Evolutionary conservation across 176 grass and related monocot species (phyloP).

Genomic region (Panicum miliaceum): DNA sequence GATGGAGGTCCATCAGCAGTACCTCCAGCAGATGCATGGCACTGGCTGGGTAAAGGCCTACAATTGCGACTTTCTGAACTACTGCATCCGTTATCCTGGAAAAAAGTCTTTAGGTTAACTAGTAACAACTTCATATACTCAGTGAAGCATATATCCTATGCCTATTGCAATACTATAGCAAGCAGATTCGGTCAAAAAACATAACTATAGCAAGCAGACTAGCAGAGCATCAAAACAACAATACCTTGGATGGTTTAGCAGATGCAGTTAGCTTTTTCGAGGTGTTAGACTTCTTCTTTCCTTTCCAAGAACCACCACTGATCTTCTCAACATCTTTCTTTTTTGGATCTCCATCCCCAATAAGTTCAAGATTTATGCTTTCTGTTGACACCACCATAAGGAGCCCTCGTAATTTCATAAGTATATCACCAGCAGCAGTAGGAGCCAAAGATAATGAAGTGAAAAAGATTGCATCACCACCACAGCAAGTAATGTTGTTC

Average conservation of each 20-base stretch:
- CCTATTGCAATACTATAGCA: constrained; percentile 29
- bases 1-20: constrained; percentile 31
- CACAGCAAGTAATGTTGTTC: constrained; percentile 51
- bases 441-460: constrained; percentile 74
- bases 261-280: constrained; percentile 57
- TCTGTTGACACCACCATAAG: constrained; percentile 76
- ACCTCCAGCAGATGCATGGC: constrained; percentile 30
- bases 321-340: constrained; percentile 58
- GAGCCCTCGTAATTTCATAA: constrained; percentile 67
- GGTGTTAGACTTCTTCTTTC: constrained; percentile 79
- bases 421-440: constrained; percentile 64
- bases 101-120: constrained; percentile 39
- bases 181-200: not conserved
- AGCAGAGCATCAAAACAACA: constrained; percentile 16
- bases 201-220: constrained; percentile 7
- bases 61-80: constrained; percentile 51
- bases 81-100: constrained; percentile 52
- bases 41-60: constrained; percentile 46
- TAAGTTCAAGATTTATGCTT: constrained; percentile 89
- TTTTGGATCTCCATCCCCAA: constrained; percentile 64
- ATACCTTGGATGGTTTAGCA: constrained; percentile 68
- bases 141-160: constrained; percentile 41
- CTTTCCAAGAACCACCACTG: constrained; percentile 64
- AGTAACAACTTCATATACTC: constrained; percentile 23
- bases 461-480: constrained; percentile 69